These are phyloP conservation scores for Athelia sp. DNA, from an alignment of 1,284 basidiomycete genomes.

Conservation along the genomic window DNA sequence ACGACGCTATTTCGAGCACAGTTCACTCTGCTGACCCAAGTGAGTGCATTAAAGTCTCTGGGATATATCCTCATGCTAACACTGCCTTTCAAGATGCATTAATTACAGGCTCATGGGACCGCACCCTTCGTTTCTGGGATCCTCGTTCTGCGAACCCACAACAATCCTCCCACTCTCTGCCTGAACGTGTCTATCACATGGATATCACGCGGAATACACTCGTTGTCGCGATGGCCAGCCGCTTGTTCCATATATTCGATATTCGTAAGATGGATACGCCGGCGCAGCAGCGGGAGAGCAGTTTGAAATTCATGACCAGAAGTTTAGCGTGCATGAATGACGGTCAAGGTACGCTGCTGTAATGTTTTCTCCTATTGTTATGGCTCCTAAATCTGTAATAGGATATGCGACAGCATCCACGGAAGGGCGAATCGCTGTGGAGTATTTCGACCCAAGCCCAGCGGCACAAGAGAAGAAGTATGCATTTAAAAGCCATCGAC, in stretches of 20 bases:
- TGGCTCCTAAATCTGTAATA: conserved; percentile 22
- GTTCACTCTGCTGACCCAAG: conserved; percentile 50
- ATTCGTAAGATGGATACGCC: conserved; percentile 70
- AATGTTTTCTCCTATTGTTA: neutral
- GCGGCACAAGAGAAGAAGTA: conserved; percentile 87
- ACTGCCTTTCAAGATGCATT: conserved; percentile 47
- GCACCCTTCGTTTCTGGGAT: conserved; percentile 85
- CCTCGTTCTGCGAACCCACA: conserved; percentile 56
- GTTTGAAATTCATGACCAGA: conserved; percentile 93
- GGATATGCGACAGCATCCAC: conserved; percentile 93
- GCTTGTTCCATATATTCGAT: conserved; percentile 86
- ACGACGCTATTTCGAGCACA: conserved; percentile 61
- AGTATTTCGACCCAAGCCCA: conserved; percentile 87
- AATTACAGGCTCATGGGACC: conserved; percentile 90
- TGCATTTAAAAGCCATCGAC: conserved; percentile 96
- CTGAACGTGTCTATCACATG: conserved; percentile 82
- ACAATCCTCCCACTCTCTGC: conserved; percentile 63
- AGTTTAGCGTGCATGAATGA: conserved; percentile 89
- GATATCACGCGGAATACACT: conserved; percentile 70
- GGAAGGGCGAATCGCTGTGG: conserved; percentile 95
- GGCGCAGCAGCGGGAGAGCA: conserved; percentile 82
- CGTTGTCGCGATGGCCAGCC: conserved; percentile 87
- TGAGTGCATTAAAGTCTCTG: conserved; percentile 25
- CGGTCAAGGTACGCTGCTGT: conserved; percentile 67
- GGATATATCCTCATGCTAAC: neutral